phyloP scores from a whole-genome alignment of 75 land plant genomes.

The Larix kaempferi region DNA sequence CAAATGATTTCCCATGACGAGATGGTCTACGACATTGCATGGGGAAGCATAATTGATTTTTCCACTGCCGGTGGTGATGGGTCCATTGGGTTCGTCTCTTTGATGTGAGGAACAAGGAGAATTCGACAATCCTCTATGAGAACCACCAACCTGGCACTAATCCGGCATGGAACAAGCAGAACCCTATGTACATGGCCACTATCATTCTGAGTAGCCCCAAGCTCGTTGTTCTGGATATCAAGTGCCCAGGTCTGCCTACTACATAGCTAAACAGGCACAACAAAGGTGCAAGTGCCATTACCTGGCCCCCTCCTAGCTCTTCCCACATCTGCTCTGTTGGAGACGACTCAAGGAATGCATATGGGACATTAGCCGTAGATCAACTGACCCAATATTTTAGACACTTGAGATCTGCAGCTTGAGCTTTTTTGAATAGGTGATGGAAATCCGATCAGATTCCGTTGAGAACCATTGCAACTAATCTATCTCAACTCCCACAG shows the following conservation, averaged over 20 bases:
- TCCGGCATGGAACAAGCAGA: constrained; percentile 89
- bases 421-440: no score
- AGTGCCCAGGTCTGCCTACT: no score
- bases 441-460: no score
- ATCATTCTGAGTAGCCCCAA: constrained; percentile 79
- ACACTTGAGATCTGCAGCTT: no score
- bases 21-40: constrained; percentile 73
- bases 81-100: constrained; percentile 80
- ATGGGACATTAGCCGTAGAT: constrained; percentile 94
- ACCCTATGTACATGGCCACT: constrained; percentile 86
- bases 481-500: no score
- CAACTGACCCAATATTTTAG: no score
- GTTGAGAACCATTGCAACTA: no score
- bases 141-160: constrained; percentile 82
- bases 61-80: constrained; percentile 96
- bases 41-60: constrained; percentile 92
- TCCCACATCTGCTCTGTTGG: constrained; percentile 89
- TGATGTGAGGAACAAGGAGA: constrained; percentile 20
- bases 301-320: constrained; percentile 65
- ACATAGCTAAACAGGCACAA: no score
- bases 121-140: constrained; percentile 91
- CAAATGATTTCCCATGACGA: constrained; percentile 94
- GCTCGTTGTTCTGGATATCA: constrained; percentile 82
- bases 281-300: constrained; percentile 73
- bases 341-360: constrained; percentile 90